These are phyloP conservation scores for Neoboletus brunneissimus DNA, from an alignment of 768 basidiomycete genomes.

Conservation along the genomic window DNA sequence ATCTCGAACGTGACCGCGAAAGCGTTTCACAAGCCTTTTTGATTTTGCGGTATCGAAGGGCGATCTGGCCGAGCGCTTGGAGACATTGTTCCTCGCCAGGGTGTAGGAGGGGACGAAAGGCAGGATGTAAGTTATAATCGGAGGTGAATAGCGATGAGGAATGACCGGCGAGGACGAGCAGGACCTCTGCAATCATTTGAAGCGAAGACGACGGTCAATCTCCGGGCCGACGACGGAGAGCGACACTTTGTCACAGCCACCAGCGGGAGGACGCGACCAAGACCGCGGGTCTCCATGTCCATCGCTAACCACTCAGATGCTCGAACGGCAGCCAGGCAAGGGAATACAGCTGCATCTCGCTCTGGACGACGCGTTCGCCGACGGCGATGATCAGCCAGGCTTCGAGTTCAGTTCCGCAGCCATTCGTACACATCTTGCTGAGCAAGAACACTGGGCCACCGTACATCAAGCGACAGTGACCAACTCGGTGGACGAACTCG, in stretches of 20 bases:
- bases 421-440: slow-evolving; percentile 62
- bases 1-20: slow-evolving; percentile 63
- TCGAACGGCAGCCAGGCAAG: slow-evolving; percentile 28
- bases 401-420: slow-evolving; percentile 58
- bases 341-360: slow-evolving; percentile 30
- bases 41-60: slow-evolving; percentile 71
- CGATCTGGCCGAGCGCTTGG: slow-evolving; percentile 74
- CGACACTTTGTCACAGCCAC: slow-evolving; percentile 7
- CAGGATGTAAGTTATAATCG: slow-evolving; percentile 57
- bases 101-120: slow-evolving; percentile 72
- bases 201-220: not conserved
- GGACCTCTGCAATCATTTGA: slow-evolving; percentile 83
- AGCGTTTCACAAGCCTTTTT: slow-evolving; percentile 52
- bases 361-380: slow-evolving; percentile 70
- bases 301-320: slow-evolving; percentile 7
- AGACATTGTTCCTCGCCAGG: slow-evolving; percentile 86
- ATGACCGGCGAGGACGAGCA: slow-evolving; percentile 86
- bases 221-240: not conserved
- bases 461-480: slow-evolving; percentile 28
- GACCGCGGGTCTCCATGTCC: slow-evolving; percentile 10
- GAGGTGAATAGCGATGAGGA: slow-evolving; percentile 76
- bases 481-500: slow-evolving; percentile 32
- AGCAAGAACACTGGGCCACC: slow-evolving; percentile 39
- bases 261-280: too few species aligned
- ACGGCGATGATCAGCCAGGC: slow-evolving; percentile 45